A percentile compares a stretch with the other conserved stretches of the same genome.
phyloP scores from a whole-genome alignment of 441 rosid genomes.

The Adansonia gregorii region DNA sequence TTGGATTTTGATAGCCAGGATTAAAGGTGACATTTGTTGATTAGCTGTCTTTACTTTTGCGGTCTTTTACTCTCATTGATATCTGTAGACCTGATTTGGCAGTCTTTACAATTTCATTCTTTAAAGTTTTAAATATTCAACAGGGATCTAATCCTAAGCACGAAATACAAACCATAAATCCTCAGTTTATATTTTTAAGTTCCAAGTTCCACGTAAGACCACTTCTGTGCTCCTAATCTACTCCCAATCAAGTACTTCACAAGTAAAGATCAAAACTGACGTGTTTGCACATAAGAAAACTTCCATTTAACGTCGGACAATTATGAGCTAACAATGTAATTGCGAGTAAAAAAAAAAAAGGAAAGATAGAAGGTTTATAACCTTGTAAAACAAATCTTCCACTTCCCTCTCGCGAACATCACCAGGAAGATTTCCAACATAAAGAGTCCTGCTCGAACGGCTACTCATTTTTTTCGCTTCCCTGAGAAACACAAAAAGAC shows the following conservation, averaged over 20 bases:
- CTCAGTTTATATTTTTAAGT: neutral
- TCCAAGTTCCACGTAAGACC: neutral
- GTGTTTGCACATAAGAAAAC: neutral
- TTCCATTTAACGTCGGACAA: neutral
- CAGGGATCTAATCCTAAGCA: neutral
- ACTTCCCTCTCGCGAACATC: constrained; percentile 96
- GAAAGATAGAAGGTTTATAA: constrained; percentile 17
- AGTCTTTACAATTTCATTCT: neutral
- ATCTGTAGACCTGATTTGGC: neutral
- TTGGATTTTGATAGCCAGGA: neutral
- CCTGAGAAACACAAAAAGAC: constrained; percentile 23
- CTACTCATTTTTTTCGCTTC: constrained; percentile 65
- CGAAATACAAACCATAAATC: neutral
- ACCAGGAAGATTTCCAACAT: constrained; percentile 94
- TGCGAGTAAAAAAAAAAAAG: neutral
- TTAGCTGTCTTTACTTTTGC: neutral
- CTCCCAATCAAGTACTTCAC: neutral
- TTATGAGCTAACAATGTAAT: neutral
- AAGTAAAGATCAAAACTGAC: neutral
- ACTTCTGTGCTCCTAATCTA: neutral
- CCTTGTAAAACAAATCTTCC: constrained; percentile 96
- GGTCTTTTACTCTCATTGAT: neutral
- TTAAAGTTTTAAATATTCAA: neutral
- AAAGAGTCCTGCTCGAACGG: constrained; percentile 89
- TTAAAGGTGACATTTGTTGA: neutral